Base-by-base conservation (phyloP, 495 filamentous ascomycete genomes). In the Penicillium mononematosum region DNA sequence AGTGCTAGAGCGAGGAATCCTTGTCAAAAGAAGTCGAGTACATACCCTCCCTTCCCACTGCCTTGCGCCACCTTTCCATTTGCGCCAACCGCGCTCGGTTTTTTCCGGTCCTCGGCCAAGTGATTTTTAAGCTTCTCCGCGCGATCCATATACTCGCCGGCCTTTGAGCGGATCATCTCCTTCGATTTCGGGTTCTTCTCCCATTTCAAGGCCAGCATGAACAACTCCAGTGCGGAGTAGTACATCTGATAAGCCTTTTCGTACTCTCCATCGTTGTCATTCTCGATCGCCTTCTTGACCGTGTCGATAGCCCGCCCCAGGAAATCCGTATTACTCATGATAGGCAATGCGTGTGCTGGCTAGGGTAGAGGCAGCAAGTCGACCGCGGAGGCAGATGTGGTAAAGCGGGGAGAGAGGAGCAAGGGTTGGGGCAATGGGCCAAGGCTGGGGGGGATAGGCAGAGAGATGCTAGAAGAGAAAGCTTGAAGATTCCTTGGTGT, bases 291-390 rank as follows among this genome's bases (percentile, higher is more conserved):
- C 73, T 92, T 92, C 76, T 96, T 95, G 59, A 98, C 95, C 63
- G 87, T 85, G 61, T 91, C 89, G 79, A 99, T 97, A 49, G 94
- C 94, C 64, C 92, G 88, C 68, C 90, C 91, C 61, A 98, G 83
- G 66, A 98, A 99, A 75, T 98, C 92, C 67, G 91, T 95, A 70
- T 96, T 95, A 63, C 91, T 96, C 94, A 98, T 98, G 52, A 72
- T 77, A 70, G 45, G 50, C 43, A 45, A 48, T 53, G 27, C 20
- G 51, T 39, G 48, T 56, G 49, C 38, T 45, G 41, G 19, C 44
- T 54, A 36, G 56, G 36, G 64, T 45, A 52, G 58, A 22, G 36
- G 62, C 60, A 57, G 55, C 56, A 58, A 66, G 61, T 62, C 47
- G 55, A 63, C 59, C 59, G 58, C 60, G 58, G 60, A 64, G 55